Evolutionary conservation across 2,329 filamentous ascomycete species (phyloP), one percentile per base, ranked within the genome.

Genomic region (Nothophoma quercina): DNA sequence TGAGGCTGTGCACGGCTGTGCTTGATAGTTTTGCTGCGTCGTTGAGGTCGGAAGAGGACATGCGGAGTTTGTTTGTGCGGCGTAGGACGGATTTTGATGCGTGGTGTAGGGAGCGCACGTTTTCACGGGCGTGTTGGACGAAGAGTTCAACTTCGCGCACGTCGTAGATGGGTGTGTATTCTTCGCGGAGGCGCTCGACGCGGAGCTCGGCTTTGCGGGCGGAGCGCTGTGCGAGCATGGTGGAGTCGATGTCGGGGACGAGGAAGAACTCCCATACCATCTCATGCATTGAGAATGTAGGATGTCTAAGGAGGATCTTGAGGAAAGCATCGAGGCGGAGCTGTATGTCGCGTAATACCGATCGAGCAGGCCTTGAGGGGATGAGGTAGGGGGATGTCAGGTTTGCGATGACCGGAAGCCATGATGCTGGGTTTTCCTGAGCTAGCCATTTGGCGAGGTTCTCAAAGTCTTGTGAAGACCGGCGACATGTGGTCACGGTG

Each of bases 261-360:
- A 99, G 83, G 75, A 99, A 96, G 77, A 99, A 99, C 67, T 99
- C 95, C 96, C 95, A 99, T 2, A 99, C 83, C 83, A 98, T 91
- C 77, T 99, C 95, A 69, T 99, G 96, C 0, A 91, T 96, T 0
- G 91, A 85, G 70, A 99, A 97, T 0, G 95, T 98, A 3, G 93
- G 89, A 68, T 99, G 95, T 7, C 85, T 82, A 21, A 99, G 82
- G 58, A 99, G 83, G 15, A 92, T 91, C 60, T 90, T 91, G 63
- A 99, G 78, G 65, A 98, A 97, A 62, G 86, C 88, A 74, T 99
- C 91, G 16, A 96, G 85, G 13, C 89, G 86, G 35, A 91, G 79
- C 71, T 99, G 96, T 43, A 93, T 88, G 64, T 98, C 92, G 58
- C 92, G 88, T 30, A 99, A 78, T 4, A 96, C 85, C 0, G 93